Base-by-base conservation (phyloP, 176 grass and related monocot species). In the Guadua angustifolia region DNA sequence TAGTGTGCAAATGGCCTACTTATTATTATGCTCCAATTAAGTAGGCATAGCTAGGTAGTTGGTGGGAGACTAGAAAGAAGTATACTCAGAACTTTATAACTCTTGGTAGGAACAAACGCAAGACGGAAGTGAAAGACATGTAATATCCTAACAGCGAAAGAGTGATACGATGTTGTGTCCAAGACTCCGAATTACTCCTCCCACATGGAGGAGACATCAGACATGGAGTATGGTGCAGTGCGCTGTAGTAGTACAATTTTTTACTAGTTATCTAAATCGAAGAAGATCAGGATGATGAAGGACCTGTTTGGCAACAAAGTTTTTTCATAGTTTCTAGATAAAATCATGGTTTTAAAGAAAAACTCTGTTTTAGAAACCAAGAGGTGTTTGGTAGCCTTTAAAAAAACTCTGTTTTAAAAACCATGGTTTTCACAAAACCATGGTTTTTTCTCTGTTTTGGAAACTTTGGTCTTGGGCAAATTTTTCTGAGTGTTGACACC, bases 11-110 rank as follows among this genome's bases (percentile, higher is more conserved):
- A 36, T 50, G 43, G 43, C 43, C 77, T 79, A 33, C 15, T 33
- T 50, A n/a, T 63, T 26, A 64, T 64, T 66, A 74, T 74, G 17
- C 29, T 55, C 29, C 72, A 55, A 13, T 38, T 55, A 56, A 43
- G 21, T 42, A 43, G 73, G 33, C 4, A 57, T 47, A 58, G 11
- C 18, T 40, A 58, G 11, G 51, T 24, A 6, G 19, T 33, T 39
- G 7, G 12, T 25, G 9, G 57, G 32, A 16, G 63, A 66, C 13
- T 35, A 66, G 63, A 66, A 66, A 16, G 5, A 66, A 36, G 24
- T 58, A 10, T 22, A 22, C 21, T 15, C 15, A 15, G 25, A 29
- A 22, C n/a, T n/a, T n/a, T n/a, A n/a, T n/a, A n/a, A n/a, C 22
- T 26, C 22, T 60, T 5, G 22, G 25, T 13, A 26, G 24, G 58